These are phyloP conservation scores for Aspergillus tamarii DNA, from an alignment of 2,329 filamentous ascomycete species.

Conservation along the genomic window DNA sequence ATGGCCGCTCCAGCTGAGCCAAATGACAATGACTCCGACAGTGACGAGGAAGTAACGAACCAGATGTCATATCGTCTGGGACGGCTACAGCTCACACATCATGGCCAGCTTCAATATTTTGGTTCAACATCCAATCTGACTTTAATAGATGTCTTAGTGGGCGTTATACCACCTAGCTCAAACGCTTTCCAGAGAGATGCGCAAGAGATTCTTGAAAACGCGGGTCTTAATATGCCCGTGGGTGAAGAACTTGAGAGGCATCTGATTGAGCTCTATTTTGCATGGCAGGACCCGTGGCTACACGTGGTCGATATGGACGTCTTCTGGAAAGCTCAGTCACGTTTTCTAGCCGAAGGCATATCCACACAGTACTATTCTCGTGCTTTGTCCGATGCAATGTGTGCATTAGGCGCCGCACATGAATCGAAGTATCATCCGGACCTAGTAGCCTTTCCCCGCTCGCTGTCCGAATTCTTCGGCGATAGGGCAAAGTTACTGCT, in stretches of 20 bases:
- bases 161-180: neutral
- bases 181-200: neutral
- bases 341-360: too few relatives aligned
- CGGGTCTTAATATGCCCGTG: neutral
- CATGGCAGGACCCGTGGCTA: neutral
- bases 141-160: neutral
- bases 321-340: neutral
- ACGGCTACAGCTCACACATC: neutral
- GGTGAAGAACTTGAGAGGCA: neutral
- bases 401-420: neutral
- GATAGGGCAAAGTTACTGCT: neutral
- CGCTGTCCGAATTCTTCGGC: neutral
- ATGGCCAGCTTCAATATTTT: neutral
- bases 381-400: neutral
- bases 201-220: neutral
- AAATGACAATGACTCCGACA: neutral
- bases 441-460: neutral
- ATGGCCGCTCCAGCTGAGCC: neutral
- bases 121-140: neutral
- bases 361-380: neutral
- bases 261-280: neutral
- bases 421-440: neutral
- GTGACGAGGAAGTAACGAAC: neutral
- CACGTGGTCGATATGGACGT: neutral
- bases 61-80: neutral